These are phyloP conservation scores for Fulvia fulva DNA, from an alignment of 2,329 filamentous ascomycete genomes.

Conservation along the genomic window DNA sequence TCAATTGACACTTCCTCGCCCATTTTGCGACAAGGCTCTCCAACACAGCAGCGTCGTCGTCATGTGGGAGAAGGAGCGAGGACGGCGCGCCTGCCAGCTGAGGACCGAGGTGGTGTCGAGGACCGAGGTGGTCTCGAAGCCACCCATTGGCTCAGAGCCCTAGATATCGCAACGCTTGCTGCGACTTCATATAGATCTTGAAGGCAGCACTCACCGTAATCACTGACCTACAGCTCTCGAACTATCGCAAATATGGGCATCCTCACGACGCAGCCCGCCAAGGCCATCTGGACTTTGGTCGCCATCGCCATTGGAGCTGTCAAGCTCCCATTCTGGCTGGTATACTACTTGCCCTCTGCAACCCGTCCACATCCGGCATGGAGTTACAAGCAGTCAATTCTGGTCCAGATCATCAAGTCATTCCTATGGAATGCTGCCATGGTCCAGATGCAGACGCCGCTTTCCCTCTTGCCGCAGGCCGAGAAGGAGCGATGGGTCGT, in stretches of 20 bases:
- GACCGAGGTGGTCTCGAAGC: neutral
- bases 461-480: conserved; percentile 33
- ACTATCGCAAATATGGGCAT: conserved; percentile 13
- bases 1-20: neutral
- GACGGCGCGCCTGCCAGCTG: neutral
- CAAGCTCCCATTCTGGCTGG: conserved; percentile 39
- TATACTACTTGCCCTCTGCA: conserved; percentile 35
- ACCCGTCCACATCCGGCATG: conserved; percentile 40
- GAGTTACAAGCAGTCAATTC: conserved; percentile 39
- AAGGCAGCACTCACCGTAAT: neutral
- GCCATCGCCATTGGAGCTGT: conserved; percentile 35
- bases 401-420: conserved; percentile 32
- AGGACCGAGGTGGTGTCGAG: neutral
- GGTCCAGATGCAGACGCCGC: conserved; percentile 29
- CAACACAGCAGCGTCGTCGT: too few relatives aligned
- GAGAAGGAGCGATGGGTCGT: conserved; percentile 40
- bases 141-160: neutral
- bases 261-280: conserved; percentile 37
- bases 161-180: neutral
- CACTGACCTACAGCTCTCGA: neutral
- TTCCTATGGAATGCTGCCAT: conserved; percentile 33
- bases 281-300: conserved; percentile 37
- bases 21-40: neutral
- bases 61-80: neutral
- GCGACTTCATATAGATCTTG: neutral